Conservation (phyloP, 2,329 filamentous ascomycete species). For the Colletotrichum tropicicola region DNA sequence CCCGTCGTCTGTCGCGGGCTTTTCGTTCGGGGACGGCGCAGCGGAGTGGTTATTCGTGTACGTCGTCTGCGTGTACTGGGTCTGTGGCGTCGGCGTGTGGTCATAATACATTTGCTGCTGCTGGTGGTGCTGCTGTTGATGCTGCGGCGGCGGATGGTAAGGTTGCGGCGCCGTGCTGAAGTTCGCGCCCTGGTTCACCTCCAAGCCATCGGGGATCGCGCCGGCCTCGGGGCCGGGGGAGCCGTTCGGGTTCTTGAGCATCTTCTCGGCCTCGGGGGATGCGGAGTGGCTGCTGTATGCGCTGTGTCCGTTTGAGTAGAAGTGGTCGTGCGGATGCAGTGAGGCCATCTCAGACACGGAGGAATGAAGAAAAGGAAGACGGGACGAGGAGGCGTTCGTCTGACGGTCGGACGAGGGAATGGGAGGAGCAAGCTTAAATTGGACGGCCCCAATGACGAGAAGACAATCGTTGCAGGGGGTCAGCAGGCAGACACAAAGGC, state of each 20-base stretch:
- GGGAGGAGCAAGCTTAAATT: background rate
- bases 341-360: background rate
- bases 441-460: background rate
- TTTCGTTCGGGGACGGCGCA: background rate
- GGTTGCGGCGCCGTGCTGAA: constrained; percentile 20
- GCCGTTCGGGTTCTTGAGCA: constrained; percentile 20
- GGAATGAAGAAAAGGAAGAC: too few species aligned
- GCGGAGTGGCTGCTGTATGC: background rate
- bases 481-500: background rate
- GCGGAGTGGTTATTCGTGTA: background rate
- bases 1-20: background rate
- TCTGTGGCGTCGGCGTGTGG: background rate
- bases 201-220: constrained; percentile 20
- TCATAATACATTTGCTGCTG: constrained; percentile 8
- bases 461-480: background rate
- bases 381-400: background rate
- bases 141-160: background rate
- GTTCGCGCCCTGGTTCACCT: constrained; percentile 3
- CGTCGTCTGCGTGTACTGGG: constrained; percentile 7
- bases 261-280: constrained; percentile 24
- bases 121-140: background rate
- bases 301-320: constrained; percentile 2
- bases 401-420: too few species aligned
- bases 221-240: constrained; percentile 3
- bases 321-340: constrained; percentile 15